A percentile compares a stretch with the other conserved stretches of the same genome.
phyloP scores from a whole-genome alignment of 2,329 filamentous ascomycete genomes.

The Podosphaera aphanis region DNA sequence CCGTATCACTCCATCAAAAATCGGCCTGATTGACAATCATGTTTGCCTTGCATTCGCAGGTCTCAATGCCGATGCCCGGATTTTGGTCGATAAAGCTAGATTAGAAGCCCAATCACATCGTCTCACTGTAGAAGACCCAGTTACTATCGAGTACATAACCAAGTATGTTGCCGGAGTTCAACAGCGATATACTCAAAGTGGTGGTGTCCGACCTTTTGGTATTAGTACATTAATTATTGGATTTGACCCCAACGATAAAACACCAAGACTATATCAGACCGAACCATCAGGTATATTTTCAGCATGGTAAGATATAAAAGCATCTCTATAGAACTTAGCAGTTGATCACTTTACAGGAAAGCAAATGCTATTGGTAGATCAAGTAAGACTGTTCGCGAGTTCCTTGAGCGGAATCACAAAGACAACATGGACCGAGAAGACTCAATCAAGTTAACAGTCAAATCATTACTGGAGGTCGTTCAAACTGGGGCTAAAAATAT shows the following conservation, averaged over 20 bases:
- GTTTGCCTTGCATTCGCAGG: constrained; percentile 94
- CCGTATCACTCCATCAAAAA: constrained; percentile 95
- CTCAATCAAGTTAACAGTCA: constrained; percentile 91
- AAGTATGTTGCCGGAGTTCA: constrained; percentile 96
- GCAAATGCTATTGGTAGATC: constrained; percentile 96
- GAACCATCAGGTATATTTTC: constrained; percentile 99
- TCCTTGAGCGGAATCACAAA: constrained; percentile 97
- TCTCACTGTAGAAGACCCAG: constrained; percentile 87
- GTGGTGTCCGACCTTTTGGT: constrained; percentile 93
- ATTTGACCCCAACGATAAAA: constrained; percentile 84
- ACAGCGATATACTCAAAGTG: constrained; percentile 96
- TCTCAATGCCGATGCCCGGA: constrained; percentile 90
- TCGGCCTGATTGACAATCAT: constrained; percentile 84
- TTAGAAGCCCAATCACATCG: constrained; percentile 94
- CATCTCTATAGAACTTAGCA: background rate
- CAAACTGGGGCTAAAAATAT: constrained; percentile 99
- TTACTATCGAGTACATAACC: constrained; percentile 97
- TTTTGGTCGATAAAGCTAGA: constrained; percentile 92
- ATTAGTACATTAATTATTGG: constrained; percentile 95
- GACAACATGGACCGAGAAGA: constrained; percentile 90
- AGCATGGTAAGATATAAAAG: constrained; percentile 44
- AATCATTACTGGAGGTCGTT: constrained; percentile 91
- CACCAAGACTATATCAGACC: constrained; percentile 84
- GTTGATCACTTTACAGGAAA: constrained; percentile 40
- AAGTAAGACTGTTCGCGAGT: constrained; percentile 96